These are phyloP conservation scores for Truncatella angustata DNA, from an alignment of 2,329 filamentous ascomycete genomes.

Conservation along the genomic window DNA sequence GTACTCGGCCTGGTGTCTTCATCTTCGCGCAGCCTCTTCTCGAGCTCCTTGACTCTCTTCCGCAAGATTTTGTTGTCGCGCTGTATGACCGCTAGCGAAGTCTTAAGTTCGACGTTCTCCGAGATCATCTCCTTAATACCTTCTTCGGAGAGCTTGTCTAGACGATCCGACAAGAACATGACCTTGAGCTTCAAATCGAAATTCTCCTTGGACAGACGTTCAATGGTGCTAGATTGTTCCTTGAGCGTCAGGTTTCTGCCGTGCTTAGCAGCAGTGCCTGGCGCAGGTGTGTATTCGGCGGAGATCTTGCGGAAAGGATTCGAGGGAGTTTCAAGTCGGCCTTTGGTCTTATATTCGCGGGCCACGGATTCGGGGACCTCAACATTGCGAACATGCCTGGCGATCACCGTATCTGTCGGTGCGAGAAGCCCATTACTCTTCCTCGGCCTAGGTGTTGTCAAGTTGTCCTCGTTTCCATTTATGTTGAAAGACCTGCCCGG, in stretches of 20 bases:
- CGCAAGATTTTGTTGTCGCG: conserved; percentile 86
- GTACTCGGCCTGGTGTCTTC: conserved; percentile 63
- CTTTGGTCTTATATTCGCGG: conserved; percentile 78
- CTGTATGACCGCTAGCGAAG: conserved; percentile 81
- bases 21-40: conserved; percentile 69
- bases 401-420: conserved; percentile 84
- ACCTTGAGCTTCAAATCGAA: conserved; percentile 97
- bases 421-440: conserved; percentile 52
- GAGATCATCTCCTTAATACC: conserved; percentile 97
- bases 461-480: conserved; percentile 40
- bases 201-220: conserved; percentile 94
- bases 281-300: conserved; percentile 48
- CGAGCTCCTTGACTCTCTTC: conserved; percentile 79
- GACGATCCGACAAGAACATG: conserved; percentile 90
- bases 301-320: conserved; percentile 41
- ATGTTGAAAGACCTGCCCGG: conserved; percentile 28
- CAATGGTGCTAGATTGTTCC: conserved; percentile 96
- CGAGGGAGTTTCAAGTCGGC: conserved; percentile 58
- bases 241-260: conserved; percentile 83
- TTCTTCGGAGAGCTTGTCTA: conserved; percentile 92
- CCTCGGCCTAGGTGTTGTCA: conserved; percentile 70
- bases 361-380: conserved; percentile 87
- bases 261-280: conserved; percentile 50
- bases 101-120: conserved; percentile 94
- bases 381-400: conserved; percentile 84